Conservation (phyloP, 768 basidiomycete genomes). For the Hericium coralloides region DNA sequence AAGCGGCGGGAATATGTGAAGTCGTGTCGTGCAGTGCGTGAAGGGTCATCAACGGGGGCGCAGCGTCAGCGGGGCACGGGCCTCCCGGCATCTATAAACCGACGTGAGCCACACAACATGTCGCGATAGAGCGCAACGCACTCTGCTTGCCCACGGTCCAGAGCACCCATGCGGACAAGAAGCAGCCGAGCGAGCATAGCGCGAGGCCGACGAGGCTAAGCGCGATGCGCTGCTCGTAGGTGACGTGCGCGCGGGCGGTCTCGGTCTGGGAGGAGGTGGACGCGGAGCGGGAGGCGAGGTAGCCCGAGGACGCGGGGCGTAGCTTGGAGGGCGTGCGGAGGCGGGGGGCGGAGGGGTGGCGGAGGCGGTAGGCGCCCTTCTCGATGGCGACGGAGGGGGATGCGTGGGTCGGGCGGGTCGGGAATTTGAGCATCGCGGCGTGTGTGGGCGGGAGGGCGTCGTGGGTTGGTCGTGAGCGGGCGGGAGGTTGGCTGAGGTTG, state of each 20-base stretch:
- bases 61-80: too few relatives aligned
- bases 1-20: too few relatives aligned
- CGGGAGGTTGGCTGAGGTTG: too few relatives aligned
- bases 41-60: too few relatives aligned
- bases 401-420: neutral
- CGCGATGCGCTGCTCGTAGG: neutral
- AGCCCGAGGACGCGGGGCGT: too few relatives aligned
- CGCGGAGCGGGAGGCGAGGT: too few relatives aligned
- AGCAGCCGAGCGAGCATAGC: neutral
- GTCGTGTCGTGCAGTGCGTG: too few relatives aligned
- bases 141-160: neutral
- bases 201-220: neutral
- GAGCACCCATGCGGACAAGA: neutral
- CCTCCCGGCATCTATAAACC: too few relatives aligned
- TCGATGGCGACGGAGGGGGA: conserved; percentile 4
- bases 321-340: neutral
- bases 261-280: neutral
- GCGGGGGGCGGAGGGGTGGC: neutral
- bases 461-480: too few relatives aligned
- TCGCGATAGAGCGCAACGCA: too few relatives aligned
- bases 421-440: neutral
- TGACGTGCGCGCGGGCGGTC: neutral
- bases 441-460: too few relatives aligned
- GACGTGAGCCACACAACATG: too few relatives aligned
- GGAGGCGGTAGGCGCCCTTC: conserved; percentile 3